Evolutionary conservation across 371 early-diverging fungal genomes (phyloP), one percentile per base, ranked within the genome.

Genomic region (Mortierella sp.): DNA sequence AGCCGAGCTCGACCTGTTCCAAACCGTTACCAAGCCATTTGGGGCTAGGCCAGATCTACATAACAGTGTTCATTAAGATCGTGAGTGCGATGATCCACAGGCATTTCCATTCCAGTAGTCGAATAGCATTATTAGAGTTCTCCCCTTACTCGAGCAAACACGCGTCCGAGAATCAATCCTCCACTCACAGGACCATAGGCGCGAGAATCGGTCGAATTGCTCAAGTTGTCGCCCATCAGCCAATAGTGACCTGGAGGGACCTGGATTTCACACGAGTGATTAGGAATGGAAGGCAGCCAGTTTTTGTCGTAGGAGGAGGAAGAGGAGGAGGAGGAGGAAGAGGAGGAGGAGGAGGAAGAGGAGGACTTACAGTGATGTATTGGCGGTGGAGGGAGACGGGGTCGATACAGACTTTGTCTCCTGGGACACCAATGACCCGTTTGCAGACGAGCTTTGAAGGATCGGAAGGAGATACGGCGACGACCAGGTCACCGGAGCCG

Each of bases 181-280:
- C 90, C 83, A 0, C 94, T 86, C 3, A 95, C 90, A 0, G 95
- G 94, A 1, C 95, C 95, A 83, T 94, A 95, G 8, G 62, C 65
- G 43, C 95, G 78, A 27, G 94, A 94, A 61, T 95, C 96, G 0
- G 84, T 91, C 4, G 93, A 93, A 69, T 92, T 90, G 62, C 84
- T 89, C 34, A 89, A 71, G 73, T 95, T 94, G 61, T 95, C 96
- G 8, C 96, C 96, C 54, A 80, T 83, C 10, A 90, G 47, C 90
- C 90, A 90, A n/a, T 89, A 82, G 69, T 89, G 89, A 1, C 91
- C 89, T n/a, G 72, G 78, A 27, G 91, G 91, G 0, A 86, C 84
- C 86, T 87, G 43, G 38, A 26, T 24, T 52, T 3, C 24, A 49
- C 7, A 21, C 41, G 10, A 52, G 7, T 42, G 12, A 38, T 27